A percentile compares a stretch with the other conserved stretches of the same genome.
These are phyloP conservation scores for Verticillium isaacii DNA, from an alignment of 2,329 filamentous ascomycete species.

Conservation along the genomic window DNA sequence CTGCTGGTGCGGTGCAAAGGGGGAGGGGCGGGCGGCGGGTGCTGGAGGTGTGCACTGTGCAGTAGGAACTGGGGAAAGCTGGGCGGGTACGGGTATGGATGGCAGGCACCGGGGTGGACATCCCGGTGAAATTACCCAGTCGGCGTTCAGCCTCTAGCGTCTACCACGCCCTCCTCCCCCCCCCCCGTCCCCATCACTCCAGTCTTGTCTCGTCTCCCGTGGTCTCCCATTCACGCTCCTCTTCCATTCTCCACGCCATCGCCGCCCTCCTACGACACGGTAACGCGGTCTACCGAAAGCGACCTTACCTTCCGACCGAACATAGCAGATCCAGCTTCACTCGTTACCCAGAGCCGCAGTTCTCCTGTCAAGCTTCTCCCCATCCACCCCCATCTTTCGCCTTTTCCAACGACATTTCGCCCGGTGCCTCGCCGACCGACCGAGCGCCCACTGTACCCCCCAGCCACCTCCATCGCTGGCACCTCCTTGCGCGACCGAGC, in stretches of 20 bases:
- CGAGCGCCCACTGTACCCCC: neutral
- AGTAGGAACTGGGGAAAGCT: conserved; percentile 4
- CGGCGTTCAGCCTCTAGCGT: conserved; percentile 43
- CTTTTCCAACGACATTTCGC: neutral
- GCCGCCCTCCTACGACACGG: neutral
- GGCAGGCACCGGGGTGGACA: conserved; percentile 24
- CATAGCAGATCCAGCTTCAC: neutral
- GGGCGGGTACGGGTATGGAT: conserved; percentile 21
- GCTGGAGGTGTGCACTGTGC: neutral
- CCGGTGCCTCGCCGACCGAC: neutral
- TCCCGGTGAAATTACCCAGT: conserved; percentile 29
- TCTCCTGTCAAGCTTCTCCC: neutral
- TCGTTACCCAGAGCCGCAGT: neutral
- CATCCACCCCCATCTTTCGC: neutral
- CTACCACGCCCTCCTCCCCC: conserved; percentile 12
- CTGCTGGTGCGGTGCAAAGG: neutral
- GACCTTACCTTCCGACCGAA: neutral
- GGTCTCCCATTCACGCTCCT: neutral
- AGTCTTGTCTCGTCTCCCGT: neutral
- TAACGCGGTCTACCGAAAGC: neutral
- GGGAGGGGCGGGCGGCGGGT: neutral
- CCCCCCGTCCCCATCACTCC: neutral
- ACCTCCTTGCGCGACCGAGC: neutral
- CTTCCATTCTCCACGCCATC: neutral
- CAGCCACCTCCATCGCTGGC: neutral